A percentile compares a stretch with the other conserved stretches of the same genome.
These are phyloP conservation scores for Phycomyces blakesleeanus DNA, from an alignment of 192 early-diverging fungal genomes.

Conservation along the genomic window DNA sequence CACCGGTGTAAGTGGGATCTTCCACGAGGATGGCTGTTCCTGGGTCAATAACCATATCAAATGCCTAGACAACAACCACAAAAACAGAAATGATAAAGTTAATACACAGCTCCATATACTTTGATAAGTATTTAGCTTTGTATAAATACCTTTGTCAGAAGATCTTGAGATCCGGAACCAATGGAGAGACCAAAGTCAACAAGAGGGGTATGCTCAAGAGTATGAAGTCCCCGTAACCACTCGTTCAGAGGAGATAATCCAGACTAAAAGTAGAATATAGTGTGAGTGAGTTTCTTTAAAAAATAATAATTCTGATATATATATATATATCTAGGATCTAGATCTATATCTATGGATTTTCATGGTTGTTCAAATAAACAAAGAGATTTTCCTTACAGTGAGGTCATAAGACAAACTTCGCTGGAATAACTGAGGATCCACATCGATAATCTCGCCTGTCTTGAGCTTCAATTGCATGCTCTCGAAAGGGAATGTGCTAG, in stretches of 20 bases:
- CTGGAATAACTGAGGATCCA: slow-evolving; percentile 49
- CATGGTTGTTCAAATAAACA: too few relatives aligned
- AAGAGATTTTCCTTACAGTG: slow-evolving; percentile 33
- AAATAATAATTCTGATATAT: too few relatives aligned
- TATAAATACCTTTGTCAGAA: slow-evolving; percentile 41
- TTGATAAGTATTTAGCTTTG: not conserved
- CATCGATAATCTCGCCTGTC: slow-evolving; percentile 53
- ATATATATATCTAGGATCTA: too few relatives aligned
- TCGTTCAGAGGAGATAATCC: slow-evolving; percentile 42
- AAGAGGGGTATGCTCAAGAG: slow-evolving; percentile 42
- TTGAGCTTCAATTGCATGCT: slow-evolving; percentile 51
- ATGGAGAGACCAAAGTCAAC: slow-evolving; percentile 39
- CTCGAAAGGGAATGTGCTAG: slow-evolving; percentile 60
- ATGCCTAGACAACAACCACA: too few relatives aligned
- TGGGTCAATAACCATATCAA: slow-evolving; percentile 48
- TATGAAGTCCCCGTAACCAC: slow-evolving; percentile 49
- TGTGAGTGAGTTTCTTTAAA: too few relatives aligned
- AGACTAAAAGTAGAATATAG: too few relatives aligned
- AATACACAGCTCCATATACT: too few relatives aligned
- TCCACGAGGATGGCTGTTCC: slow-evolving; percentile 50
- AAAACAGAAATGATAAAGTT: too few relatives aligned
- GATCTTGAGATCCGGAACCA: slow-evolving; percentile 53
- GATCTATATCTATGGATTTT: too few relatives aligned
- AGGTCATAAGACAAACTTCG: slow-evolving; percentile 62
- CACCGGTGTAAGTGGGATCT: slow-evolving; percentile 49